Conservation (phyloP, 139 green algal genomes). For the Coccomyxa sp. region DNA sequence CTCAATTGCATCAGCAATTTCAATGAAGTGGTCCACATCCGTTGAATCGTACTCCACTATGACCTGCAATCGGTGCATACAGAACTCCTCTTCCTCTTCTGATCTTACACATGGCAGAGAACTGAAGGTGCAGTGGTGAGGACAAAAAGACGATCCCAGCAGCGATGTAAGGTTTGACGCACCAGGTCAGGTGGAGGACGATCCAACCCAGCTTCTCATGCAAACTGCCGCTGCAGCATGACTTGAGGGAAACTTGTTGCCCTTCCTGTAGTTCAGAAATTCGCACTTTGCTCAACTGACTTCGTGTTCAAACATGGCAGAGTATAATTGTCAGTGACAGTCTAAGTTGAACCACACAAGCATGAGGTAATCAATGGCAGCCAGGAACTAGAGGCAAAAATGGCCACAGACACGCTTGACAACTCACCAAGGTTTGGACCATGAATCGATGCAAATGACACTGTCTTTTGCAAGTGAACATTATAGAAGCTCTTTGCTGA, state of each 20-base stretch:
- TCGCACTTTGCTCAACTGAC: neutral
- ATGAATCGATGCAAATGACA: no score
- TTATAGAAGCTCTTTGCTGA: no score
- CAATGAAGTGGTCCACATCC: slow-evolving; percentile 30
- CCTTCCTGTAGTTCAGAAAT: neutral
- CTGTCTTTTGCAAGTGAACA: no score
- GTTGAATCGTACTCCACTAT: slow-evolving; percentile 25
- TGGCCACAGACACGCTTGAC: no score
- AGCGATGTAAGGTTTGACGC: neutral
- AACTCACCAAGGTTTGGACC: no score
- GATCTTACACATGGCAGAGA: no score
- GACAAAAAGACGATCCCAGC: no score
- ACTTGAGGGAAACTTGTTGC: neutral
- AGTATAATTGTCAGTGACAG: neutral
- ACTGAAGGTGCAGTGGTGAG: no score
- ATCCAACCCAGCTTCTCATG: neutral
- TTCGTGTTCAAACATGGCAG: neutral
- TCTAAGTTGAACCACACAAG: neutral
- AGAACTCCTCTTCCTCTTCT: neutral
- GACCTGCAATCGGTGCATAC: slow-evolving; percentile 6
- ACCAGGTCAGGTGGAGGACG: neutral
- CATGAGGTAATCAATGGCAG: neutral
- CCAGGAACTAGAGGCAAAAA: neutral
- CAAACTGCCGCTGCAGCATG: neutral
- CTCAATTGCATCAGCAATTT: slow-evolving; percentile 30